Evolutionary conservation across 768 basidiomycete species (phyloP), one percentile per base, ranked within the genome.

Genomic region (Podaxis sp.): DNA sequence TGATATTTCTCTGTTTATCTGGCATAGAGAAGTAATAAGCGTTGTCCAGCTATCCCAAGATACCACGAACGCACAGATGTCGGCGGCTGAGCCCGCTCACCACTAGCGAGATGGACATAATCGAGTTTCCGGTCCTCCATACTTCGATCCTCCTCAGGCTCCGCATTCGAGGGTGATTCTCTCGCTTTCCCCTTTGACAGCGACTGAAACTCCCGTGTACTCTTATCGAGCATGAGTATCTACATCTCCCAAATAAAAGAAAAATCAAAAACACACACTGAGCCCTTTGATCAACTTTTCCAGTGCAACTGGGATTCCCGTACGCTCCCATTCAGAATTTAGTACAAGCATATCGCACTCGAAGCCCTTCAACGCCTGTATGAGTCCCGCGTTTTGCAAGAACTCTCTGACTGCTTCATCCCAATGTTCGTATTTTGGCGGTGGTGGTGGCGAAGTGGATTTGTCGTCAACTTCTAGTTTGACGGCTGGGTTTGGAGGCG

Each of bases 1-100:
- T 2, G 92, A 90, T 33, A 94, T 88, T 5, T 84, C 84, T 71
- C 84, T 89, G 62, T 82, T 92, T 36, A 87, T 78, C 92, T 90
- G 49, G 36, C 49, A 20, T 46, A 46, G 5, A 6, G 46, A 40
- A 17, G 56, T 24, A n/a, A 37, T 28, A 33, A 17, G 22, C 41
- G 38, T 49, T 28, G 38, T 22, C 51, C 61, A 26, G 20, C 33
- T 1, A 36, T 22, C 56, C 10, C 12, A 36, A 40, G 30, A n/a
- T 26, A 17, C 8, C 36, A 62, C 12, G 58, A 60, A 77, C 84
- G 74, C 67, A 91, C 91, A 60, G 84, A 81, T 48, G 83, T 80
- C 69, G 80, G 90, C 10, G 87, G 79, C 46, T 78, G 78, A 2
- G 85, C 80, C 63, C 79, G 72, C 2, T 70, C 71, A 28, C 79